Conservation (phyloP, 2,329 filamentous ascomycete genomes). For the Whalleya microplaca region DNA sequence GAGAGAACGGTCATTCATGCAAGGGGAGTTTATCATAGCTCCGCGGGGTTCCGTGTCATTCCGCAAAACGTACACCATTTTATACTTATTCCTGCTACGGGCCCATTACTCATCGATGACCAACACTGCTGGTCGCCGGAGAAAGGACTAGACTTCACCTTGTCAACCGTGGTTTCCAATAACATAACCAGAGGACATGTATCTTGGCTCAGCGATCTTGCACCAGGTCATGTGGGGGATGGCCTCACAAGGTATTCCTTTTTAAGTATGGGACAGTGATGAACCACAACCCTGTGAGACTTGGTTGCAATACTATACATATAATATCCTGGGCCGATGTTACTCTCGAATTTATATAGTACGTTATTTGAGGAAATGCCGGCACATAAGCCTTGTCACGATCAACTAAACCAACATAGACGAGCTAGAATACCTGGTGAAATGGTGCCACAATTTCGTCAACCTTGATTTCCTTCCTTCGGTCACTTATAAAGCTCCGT, state of each 20-base stretch:
- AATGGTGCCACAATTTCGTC: not conserved
- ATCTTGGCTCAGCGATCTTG: not conserved
- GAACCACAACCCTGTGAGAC: no score
- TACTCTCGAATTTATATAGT: not conserved
- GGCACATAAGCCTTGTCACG: not conserved
- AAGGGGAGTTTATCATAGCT: not conserved
- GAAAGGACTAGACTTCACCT: not conserved
- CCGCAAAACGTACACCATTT: not conserved
- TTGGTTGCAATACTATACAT: no score
- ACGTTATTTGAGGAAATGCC: not conserved
- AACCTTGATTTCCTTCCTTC: not conserved
- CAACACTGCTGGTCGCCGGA: not conserved
- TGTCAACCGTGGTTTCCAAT: no score
- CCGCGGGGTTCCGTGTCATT: not conserved
- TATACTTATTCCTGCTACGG: not conserved
- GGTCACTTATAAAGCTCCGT: not conserved
- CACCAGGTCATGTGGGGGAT: not conserved
- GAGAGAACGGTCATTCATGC: not conserved
- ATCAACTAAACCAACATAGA: not conserved
- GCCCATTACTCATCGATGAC: not conserved
- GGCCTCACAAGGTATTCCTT: not conserved
- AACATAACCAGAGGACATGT: not conserved
- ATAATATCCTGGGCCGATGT: not conserved
- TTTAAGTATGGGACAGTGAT: not conserved
- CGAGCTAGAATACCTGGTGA: not conserved